These are phyloP conservation scores for Zoysia matrella DNA, from an alignment of 202 grass and related monocot species.

Conservation along the genomic window DNA sequence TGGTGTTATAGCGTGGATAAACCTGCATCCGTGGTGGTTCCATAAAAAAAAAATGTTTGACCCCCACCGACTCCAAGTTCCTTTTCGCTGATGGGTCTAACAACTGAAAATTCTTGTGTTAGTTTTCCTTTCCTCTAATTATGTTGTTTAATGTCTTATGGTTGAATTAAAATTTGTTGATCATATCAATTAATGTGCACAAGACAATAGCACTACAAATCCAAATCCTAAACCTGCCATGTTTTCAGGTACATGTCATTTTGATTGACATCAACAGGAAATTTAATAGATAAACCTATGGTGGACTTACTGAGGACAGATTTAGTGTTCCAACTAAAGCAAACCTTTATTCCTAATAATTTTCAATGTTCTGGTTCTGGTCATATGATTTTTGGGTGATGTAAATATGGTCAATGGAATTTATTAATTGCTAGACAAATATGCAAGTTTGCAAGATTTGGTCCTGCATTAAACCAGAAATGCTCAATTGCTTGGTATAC, in stretches of 20 bases:
- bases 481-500: background rate
- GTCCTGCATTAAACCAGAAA: background rate
- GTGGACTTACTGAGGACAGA: too few relatives aligned
- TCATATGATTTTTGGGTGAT: background rate
- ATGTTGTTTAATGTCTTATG: background rate
- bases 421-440: conserved; percentile 24
- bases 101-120: background rate
- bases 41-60: conserved; percentile 7
- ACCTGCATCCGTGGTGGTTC: conserved; percentile 42
- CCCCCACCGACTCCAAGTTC: background rate
- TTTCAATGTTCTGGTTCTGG: background rate
- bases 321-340: too few relatives aligned
- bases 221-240: too few relatives aligned
- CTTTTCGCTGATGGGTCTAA: conserved; percentile 9
- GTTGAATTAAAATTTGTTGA: background rate
- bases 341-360: too few relatives aligned
- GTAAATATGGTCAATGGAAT: conserved; percentile 5
- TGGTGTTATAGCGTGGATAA: conserved; percentile 6
- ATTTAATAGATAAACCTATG: too few relatives aligned
- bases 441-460: background rate
- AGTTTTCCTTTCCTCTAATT: background rate
- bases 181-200: conserved; percentile 9
- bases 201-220: too few relatives aligned
- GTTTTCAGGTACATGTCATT: too few relatives aligned
- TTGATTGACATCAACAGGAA: too few relatives aligned